Conservation (phyloP, 305 asterid species). For the Fraxinus ornus region DNA sequence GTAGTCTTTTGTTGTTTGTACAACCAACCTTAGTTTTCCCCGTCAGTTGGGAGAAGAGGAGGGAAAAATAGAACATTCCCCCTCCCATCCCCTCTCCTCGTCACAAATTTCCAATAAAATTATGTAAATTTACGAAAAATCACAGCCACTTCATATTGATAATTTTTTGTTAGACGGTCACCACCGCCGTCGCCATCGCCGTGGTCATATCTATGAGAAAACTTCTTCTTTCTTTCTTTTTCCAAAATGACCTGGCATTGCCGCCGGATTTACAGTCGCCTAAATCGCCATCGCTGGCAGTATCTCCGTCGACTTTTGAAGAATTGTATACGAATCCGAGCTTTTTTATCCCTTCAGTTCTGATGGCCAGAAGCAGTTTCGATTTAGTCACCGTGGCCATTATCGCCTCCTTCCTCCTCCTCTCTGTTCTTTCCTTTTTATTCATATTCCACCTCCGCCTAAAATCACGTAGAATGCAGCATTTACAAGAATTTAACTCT, state of each 20-base stretch:
- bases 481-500: constrained; percentile 55
- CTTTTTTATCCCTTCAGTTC: constrained; percentile 22
- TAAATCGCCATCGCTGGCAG: constrained; percentile 5
- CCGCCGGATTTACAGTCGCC: not conserved
- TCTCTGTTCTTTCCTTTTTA: constrained; percentile 44
- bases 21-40: constrained; percentile 8
- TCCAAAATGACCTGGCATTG: constrained; percentile 18
- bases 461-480: constrained; percentile 43
- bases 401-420: constrained; percentile 44
- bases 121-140: not conserved
- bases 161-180: not conserved
- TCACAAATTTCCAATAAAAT: not conserved
- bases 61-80: constrained; percentile 15
- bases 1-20: not conserved
- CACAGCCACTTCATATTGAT: not conserved
- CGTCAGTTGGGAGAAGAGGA: constrained; percentile 37
- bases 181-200: constrained; percentile 34
- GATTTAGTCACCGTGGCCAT: constrained; percentile 43
- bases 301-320: not conserved
- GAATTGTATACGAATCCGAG: not conserved
- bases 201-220: constrained; percentile 47
- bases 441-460: constrained; percentile 49
- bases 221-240: constrained; percentile 19
- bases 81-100: not conserved
- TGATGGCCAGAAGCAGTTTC: constrained; percentile 31